These are phyloP conservation scores for Talaromyces sp. DNA, from an alignment of 2,329 filamentous ascomycete genomes.

Conservation along the genomic window DNA sequence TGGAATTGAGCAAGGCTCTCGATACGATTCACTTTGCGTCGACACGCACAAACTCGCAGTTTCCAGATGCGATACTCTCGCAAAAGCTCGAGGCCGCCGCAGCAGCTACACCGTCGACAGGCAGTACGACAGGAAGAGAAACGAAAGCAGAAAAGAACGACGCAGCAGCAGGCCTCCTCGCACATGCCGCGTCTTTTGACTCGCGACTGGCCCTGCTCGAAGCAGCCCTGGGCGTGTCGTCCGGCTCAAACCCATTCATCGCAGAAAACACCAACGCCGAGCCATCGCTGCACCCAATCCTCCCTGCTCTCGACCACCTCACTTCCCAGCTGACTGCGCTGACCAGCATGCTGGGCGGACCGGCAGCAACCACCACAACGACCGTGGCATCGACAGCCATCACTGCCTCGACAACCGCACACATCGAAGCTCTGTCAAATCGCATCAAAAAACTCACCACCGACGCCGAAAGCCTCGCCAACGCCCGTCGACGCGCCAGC, in stretches of 20 bases:
- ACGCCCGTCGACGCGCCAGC: conserved; percentile 38
- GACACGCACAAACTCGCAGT: neutral
- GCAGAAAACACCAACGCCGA: conserved; percentile 44
- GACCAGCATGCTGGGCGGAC: conserved; percentile 41
- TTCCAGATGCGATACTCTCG: conserved; percentile 29
- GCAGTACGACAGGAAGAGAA: conserved; percentile 4
- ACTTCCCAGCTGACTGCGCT: conserved; percentile 76
- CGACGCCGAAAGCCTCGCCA: conserved; percentile 40
- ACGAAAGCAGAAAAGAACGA: neutral
- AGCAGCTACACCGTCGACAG: conserved; percentile 3
- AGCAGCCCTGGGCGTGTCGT: conserved; percentile 71
- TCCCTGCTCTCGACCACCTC: conserved; percentile 75
- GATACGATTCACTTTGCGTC: conserved; percentile 52
- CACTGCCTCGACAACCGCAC: conserved; percentile 32
- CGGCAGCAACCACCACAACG: conserved; percentile 9
- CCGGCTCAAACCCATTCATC: conserved; percentile 55
- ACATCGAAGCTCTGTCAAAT: conserved; percentile 40
- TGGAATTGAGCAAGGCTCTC: conserved; percentile 66
- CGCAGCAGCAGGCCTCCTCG: conserved; percentile 51
- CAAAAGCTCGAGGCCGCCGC: conserved; percentile 24
- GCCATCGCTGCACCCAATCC: conserved; percentile 57
- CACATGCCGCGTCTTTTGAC: conserved; percentile 84
- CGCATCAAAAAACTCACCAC: conserved; percentile 40
- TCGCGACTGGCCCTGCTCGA: conserved; percentile 73
- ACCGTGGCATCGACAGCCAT: conserved; percentile 11